phyloP scores from a whole-genome alignment of 2,329 filamentous ascomycete genomes.

The Neobulgaria alba region DNA sequence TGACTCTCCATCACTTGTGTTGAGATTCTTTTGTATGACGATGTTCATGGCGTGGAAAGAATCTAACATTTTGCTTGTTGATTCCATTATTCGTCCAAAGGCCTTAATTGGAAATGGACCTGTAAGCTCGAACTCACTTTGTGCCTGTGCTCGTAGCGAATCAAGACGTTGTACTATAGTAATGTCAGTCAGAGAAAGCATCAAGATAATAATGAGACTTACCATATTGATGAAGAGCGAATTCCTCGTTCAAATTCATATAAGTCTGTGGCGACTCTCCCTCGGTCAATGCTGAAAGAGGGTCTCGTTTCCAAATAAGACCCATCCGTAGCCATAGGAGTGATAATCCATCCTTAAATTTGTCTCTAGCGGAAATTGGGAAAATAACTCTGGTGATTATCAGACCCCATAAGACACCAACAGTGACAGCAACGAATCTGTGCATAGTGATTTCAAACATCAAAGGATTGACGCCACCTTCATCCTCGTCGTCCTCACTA shows the following conservation, averaged over 20 bases:
- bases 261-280: slow-evolving; percentile 54
- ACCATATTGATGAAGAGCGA: slow-evolving; percentile 74
- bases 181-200: slow-evolving; percentile 5
- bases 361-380: slow-evolving; percentile 83
- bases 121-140: slow-evolving; percentile 80
- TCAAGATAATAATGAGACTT: slow-evolving; percentile 1
- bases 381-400: slow-evolving; percentile 83
- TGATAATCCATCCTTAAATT: slow-evolving; percentile 82
- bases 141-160: slow-evolving; percentile 60
- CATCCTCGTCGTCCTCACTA: slow-evolving; percentile 75
- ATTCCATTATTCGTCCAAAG: slow-evolving; percentile 66
- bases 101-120: slow-evolving; percentile 74
- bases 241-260: slow-evolving; percentile 81
- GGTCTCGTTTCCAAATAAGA: slow-evolving; percentile 91
- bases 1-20: slow-evolving; percentile 70
- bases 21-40: slow-evolving; percentile 72
- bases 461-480: slow-evolving; percentile 73
- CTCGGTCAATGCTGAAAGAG: slow-evolving; percentile 63
- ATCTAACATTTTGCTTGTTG: slow-evolving; percentile 79
- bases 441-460: slow-evolving; percentile 86
- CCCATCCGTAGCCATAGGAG: slow-evolving; percentile 93
- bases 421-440: slow-evolving; percentile 75
- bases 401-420: slow-evolving; percentile 86
- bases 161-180: slow-evolving; percentile 53
- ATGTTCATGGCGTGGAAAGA: slow-evolving; percentile 96